Evolutionary conservation across 1,139 yeast species (phyloP), one percentile per base, ranked within the genome.

Genomic region (Lodderomyces margitis): DNA sequence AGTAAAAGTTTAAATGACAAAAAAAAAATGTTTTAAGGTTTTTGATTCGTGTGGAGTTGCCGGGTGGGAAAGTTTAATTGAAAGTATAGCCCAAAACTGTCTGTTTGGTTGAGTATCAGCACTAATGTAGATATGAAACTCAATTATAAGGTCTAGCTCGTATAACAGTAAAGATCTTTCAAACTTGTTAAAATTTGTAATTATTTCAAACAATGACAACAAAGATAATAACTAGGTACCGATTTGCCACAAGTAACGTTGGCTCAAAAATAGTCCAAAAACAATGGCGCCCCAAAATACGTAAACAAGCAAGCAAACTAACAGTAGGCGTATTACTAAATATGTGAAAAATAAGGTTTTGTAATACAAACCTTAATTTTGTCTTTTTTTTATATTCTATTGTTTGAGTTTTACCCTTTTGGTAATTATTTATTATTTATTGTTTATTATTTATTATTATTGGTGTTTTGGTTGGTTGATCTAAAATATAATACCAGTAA

Each of bases 21-120:
- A 8, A 5, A 3, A n/a, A 5, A 15, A 5, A n/a, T 9, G 9
- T 9, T 9, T 28, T 28, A 28, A 28, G 19, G 12, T 24, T 24
- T n/a, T n/a, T 28, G 19, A 19, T 11, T 28, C 32, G 32, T 28
- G 32, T 28, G 32, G 32, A 28, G 32, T 28, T 28, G 32, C 32
- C 32, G 5, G 5, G 4, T n/a, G 16, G 16, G 16, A 25, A 25
- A 25, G 30, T 4, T 25, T n/a, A 25, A n/a, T 23, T n/a, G 11
- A 4, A 9, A 23, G n/a, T 8, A n/a, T 10, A 23, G 11, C 9
- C n/a, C n/a, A 23, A 8, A 23, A 23, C 11, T 23, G 9, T 23
- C 11, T 23, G 25, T 23, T 23, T 10, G 25, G n/a, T 23, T 23
- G n/a, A n/a, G n/a, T n/a, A n/a, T 9, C n/a, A 23, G 25, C 25